Evolutionary conservation across 345 rosid genomes (phyloP), one percentile per base, ranked within the genome.

Genomic region (Gossypium ekmanianum): DNA sequence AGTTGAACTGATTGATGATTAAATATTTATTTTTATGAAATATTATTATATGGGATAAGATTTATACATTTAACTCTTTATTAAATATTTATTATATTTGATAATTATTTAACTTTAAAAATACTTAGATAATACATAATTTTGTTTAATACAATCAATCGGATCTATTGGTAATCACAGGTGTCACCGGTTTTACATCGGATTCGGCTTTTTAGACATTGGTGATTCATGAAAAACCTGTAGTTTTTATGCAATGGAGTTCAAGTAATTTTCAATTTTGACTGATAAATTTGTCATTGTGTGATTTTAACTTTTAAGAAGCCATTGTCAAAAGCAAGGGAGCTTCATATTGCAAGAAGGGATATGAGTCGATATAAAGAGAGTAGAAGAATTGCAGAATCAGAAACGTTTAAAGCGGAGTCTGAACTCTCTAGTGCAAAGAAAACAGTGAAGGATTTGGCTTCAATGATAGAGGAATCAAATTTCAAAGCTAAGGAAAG

Each of bases 311-410:
- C 58, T 75, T 41, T 12, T 34, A 61, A 78, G 81, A 75, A 86
- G 79, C 44, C 88, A 2, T 78, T 86, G 70, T 85, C 94, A 2
- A 88, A 77, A 82, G 82, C 82, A n/a, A 92, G 76, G 76, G 87
- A 94, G 51, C 86, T 85, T 69, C 94, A 79, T 56, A 77, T 66
- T 83, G 90, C 91, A 61, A 88, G 82, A 66, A 87, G 77, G 73
- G 87, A 88, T 41, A 75, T 85, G 73, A 81, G 62, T 45, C 76
- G 78, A 54, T 87, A 83, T 66, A 86, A 75, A 59, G 94, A 90
- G 80, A 84, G 84, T 43, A 83, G 84, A 81, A 85, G 66, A 67
- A 74, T 78, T 51, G 84, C 95, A 0, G 91, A 92, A 41, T 81
- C 79, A 3, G 62, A 41, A 44, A 88, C 76, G 73, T 82, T 55